These are phyloP conservation scores for Gracilaria caudata DNA, from an alignment of 23 red algal genomes.

Conservation along the genomic window DNA sequence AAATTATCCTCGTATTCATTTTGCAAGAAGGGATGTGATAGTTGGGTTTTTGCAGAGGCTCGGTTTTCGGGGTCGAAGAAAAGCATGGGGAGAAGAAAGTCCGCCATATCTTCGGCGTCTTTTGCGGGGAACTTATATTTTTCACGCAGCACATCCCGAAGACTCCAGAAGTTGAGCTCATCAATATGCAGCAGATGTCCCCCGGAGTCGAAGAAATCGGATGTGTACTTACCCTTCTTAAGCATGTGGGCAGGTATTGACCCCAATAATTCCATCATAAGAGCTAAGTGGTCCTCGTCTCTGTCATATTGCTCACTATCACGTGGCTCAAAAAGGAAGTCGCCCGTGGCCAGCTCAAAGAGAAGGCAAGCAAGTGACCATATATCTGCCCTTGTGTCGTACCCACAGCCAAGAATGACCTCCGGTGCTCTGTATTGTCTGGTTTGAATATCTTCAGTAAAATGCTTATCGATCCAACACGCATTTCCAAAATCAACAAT, in stretches of 20 bases:
- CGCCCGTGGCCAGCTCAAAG: slow-evolving; percentile 97
- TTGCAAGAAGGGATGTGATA: slow-evolving; percentile 73
- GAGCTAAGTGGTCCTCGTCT: slow-evolving; percentile 96
- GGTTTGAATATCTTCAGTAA: slow-evolving; percentile 99
- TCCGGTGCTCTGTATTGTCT: slow-evolving; percentile 94
- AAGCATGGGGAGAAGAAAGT: slow-evolving; percentile 89
- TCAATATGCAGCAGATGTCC: slow-evolving; percentile 85
- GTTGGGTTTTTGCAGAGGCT: slow-evolving; percentile 53
- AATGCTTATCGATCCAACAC: slow-evolving; percentile 91
- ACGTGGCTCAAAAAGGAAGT: slow-evolving; percentile 99
- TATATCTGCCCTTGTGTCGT: slow-evolving; percentile 91
- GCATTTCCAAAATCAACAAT: slow-evolving; percentile 98
- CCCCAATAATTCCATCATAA: slow-evolving; percentile 95
- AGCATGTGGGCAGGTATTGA: slow-evolving; percentile 70
- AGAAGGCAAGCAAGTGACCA: slow-evolving; percentile 91
- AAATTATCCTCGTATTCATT: not conserved
- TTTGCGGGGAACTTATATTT: slow-evolving; percentile 86
- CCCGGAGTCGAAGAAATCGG: slow-evolving; percentile 59
- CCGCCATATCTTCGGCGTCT: slow-evolving; percentile 68
- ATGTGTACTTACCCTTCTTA: slow-evolving; percentile 67
- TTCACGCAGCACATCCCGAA: slow-evolving; percentile 83
- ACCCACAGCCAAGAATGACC: slow-evolving; percentile 92
- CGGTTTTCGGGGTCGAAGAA: slow-evolving; percentile 68
- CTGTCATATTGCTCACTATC: slow-evolving; percentile 73
- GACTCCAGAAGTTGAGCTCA: slow-evolving; percentile 84